Base-by-base conservation (phyloP, 192 early-diverging fungal species). In the Dimargaris verticillata region DNA sequence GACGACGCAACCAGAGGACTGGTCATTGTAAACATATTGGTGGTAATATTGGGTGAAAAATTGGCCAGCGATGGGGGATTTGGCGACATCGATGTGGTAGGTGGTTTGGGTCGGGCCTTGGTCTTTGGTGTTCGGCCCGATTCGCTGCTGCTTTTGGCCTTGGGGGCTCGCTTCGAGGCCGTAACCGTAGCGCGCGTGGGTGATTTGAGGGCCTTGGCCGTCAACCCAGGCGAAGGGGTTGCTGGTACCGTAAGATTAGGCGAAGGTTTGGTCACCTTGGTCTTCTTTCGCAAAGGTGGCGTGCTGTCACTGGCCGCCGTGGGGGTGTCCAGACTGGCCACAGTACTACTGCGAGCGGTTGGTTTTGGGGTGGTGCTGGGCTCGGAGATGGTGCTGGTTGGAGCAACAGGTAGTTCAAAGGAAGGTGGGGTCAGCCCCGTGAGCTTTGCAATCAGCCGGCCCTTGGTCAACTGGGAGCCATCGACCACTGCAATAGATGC, bases 261-360 rank as follows among this genome's bases (percentile, higher is more conserved):
- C 5, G 68, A 63, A 11, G 70, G 38, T 47, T 71, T 74, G 5
- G 71, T 69, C 13, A 70, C 45, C 46, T 72, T 71, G 55, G 68
- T 41, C 46, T 64, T 63, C 49, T 75, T 75, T 18, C 33, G 60
- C 14, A 58, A 13, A 44, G 62, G 62, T 46, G 33, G 62, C 43
- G 28, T 53, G 28, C 38, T 46, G 14, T 53, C 57, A 9, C 46
- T 53, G 17, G 62, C 44, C 44, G 59, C 44, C 20, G 48, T 46
- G 0, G 64, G 52, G 24, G 50, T 47, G 17, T 51, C 47, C n/a
- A 26, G 47, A 20, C 60, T 60, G 5, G 57, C 44, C 25, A 53
- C 59, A 33, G 50, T 28, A 43, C 63, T 43, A 5, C 44, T 15
- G 28, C 42, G 25, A 24, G 33, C 28, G 28, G 20, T 18, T 38